These are phyloP conservation scores for Aspergillus pseudonomiae DNA, from an alignment of 2,329 filamentous ascomycete genomes.

Conservation along the genomic window DNA sequence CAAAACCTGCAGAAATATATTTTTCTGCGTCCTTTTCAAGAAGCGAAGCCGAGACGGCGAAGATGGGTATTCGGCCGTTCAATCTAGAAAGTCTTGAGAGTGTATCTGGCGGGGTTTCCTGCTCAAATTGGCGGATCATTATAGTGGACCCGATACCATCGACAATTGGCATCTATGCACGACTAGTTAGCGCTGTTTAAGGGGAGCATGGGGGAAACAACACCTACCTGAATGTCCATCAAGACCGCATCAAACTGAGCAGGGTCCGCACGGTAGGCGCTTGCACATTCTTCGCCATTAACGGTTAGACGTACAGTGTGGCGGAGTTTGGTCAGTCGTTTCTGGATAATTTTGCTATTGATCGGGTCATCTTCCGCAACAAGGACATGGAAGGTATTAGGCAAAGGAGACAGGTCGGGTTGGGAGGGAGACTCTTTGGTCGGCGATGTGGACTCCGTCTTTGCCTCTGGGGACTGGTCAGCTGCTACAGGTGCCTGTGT, in stretches of 20 bases:
- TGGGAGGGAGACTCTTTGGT: not conserved
- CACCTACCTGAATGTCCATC: conserved; percentile 88
- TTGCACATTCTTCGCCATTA: conserved; percentile 84
- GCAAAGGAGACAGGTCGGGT: not conserved
- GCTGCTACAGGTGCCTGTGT: not conserved
- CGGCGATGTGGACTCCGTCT: not conserved
- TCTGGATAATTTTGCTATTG: conserved; percentile 81
- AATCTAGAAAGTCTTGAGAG: conserved; percentile 62
- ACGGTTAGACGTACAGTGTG: conserved; percentile 73
- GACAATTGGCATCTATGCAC: conserved; percentile 83
- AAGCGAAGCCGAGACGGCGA: conserved; percentile 85
- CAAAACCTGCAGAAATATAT: conserved; percentile 80
- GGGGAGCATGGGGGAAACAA: not conserved
- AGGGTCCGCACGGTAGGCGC: conserved; percentile 66
- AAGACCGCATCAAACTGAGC: conserved; percentile 74
- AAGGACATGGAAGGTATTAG: conserved; percentile 54
- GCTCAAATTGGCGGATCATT: conserved; percentile 77
- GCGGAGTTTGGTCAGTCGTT: conserved; percentile 75
- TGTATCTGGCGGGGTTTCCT: conserved; percentile 50
- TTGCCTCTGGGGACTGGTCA: not conserved
- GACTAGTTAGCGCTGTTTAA: not conserved
- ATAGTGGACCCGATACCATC: conserved; percentile 84
- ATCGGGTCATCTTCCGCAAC: conserved; percentile 89
- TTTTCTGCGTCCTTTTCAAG: conserved; percentile 68
- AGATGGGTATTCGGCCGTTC: conserved; percentile 75